Evolutionary conservation across 2,329 filamentous ascomycete species (phyloP).

Genomic region (Colletotrichum graminicola): DNA sequence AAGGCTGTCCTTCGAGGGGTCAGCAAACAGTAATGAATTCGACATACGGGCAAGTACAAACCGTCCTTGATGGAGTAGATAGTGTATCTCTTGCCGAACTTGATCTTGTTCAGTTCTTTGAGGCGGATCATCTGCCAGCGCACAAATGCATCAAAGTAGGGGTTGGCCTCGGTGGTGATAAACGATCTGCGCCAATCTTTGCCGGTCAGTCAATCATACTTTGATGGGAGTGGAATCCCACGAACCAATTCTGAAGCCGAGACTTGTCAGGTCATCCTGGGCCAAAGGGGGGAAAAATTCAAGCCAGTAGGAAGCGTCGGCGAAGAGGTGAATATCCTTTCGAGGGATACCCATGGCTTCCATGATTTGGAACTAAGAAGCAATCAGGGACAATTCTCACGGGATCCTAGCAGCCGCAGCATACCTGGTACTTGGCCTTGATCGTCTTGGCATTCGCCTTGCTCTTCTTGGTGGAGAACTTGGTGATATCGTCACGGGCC

Average conservation of each 20-base stretch:
- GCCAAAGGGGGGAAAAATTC: slow-evolving; percentile 78
- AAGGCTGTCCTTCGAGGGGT: slow-evolving; percentile 64
- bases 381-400: slow-evolving; percentile 61
- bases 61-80: slow-evolving; percentile 83
- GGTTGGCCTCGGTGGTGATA: slow-evolving; percentile 95
- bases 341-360: slow-evolving; percentile 87
- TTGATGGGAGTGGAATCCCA: neutral
- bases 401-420: neutral
- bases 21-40: neutral
- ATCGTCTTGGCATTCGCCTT: slow-evolving; percentile 91
- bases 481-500: slow-evolving; percentile 85
- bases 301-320: slow-evolving; percentile 93
- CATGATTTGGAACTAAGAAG: slow-evolving; percentile 88
- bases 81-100: slow-evolving; percentile 93
- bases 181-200: slow-evolving; percentile 43
- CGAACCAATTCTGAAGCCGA: slow-evolving; percentile 39
- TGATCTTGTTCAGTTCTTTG: slow-evolving; percentile 90
- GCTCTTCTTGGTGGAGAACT: slow-evolving; percentile 92
- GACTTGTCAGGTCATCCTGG: slow-evolving; percentile 38
- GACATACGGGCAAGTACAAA: neutral
- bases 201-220: slow-evolving; percentile 54
- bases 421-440: slow-evolving; percentile 94
- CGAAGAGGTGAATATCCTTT: slow-evolving; percentile 92
- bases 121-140: slow-evolving; percentile 97
- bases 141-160: slow-evolving; percentile 92